Conservation (phyloP, 768 basidiomycete genomes). For the Lentinus brumalis region DNA sequence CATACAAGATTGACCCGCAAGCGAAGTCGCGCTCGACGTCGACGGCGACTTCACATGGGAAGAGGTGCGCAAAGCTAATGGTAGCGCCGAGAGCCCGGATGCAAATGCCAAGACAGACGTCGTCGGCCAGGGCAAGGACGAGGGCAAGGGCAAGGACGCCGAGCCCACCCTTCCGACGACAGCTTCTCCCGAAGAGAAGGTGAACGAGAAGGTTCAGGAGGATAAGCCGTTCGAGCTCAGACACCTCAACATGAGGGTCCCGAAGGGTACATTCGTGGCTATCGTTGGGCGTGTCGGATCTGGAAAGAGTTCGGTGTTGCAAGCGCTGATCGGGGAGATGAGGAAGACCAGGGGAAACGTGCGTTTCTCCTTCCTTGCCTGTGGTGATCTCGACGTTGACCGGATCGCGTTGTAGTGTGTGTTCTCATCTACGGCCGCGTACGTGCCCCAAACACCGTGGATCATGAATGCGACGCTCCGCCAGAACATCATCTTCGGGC, state of each 20-base stretch:
- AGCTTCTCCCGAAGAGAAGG: constrained; percentile 18
- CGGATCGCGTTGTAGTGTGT: constrained; percentile 23
- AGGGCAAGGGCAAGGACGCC: constrained; percentile 23
- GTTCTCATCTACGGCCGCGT: constrained; percentile 57
- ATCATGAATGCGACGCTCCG: constrained; percentile 67
- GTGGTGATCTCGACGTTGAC: constrained; percentile 30
- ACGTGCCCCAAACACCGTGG: constrained; percentile 66
- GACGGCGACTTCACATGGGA: constrained; percentile 85
- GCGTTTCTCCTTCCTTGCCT: background rate
- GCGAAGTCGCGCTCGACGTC: constrained; percentile 67
- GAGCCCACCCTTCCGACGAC: constrained; percentile 19
- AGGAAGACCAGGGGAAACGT: constrained; percentile 59
- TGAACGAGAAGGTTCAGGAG: constrained; percentile 32
- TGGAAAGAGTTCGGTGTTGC: constrained; percentile 73
- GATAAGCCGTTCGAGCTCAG: constrained; percentile 60
- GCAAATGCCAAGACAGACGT: background rate
- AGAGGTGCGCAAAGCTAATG: constrained; percentile 41
- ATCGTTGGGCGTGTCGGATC: constrained; percentile 77
- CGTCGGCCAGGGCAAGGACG: constrained; percentile 9
- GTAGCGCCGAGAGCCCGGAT: background rate
- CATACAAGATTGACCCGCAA: constrained; percentile 52
- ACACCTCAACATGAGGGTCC: constrained; percentile 66
- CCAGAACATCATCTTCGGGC: constrained; percentile 77
- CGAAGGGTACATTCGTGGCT: constrained; percentile 78
- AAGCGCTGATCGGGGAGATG: constrained; percentile 87